Conservation (phyloP, 2,329 filamentous ascomycete genomes). For the Aulographum hederae region DNA sequence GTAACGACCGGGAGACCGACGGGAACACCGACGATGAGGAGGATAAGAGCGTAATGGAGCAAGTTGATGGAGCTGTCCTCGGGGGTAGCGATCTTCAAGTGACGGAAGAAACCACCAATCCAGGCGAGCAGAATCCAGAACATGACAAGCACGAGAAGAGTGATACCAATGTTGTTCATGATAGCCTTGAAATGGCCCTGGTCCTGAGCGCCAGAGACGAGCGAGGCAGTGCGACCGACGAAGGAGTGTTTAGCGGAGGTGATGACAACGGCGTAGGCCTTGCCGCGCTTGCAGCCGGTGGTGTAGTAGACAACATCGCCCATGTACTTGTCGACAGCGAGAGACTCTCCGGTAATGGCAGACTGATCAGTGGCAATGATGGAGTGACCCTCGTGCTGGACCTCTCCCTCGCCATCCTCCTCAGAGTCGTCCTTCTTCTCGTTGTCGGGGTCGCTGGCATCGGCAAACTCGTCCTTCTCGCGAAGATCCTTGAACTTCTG, state of each 20-base stretch:
- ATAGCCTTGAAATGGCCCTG: constrained; percentile 67
- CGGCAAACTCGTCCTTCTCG: constrained; percentile 30
- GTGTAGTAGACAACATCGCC: constrained; percentile 62
- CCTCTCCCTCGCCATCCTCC: constrained; percentile 21
- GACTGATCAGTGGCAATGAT: constrained; percentile 61
- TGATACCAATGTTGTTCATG: constrained; percentile 65
- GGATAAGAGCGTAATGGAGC: constrained; percentile 49
- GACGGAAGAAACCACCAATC: constrained; percentile 65
- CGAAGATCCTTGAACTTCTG: constrained; percentile 47
- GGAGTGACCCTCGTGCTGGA: constrained; percentile 40
- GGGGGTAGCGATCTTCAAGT: constrained; percentile 42
- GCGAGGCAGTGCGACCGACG: constrained; percentile 56
- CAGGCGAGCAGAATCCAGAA: constrained; percentile 58
- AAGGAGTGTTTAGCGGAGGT: constrained; percentile 55
- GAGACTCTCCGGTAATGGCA: constrained; percentile 64
- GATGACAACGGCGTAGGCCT: constrained; percentile 51
- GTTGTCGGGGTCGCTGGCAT: constrained; percentile 40
- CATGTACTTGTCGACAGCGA: constrained; percentile 66
- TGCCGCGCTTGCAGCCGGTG: constrained; percentile 65
- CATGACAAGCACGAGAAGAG: constrained; percentile 57
- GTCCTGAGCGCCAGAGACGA: constrained; percentile 59
- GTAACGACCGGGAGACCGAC: constrained; percentile 67
- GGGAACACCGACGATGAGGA: constrained; percentile 62
- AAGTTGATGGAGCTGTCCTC: constrained; percentile 42
- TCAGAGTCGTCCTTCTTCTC: constrained; percentile 40